Conservation (phyloP, 805 yeast species). For the Pichia heedii region DNA sequence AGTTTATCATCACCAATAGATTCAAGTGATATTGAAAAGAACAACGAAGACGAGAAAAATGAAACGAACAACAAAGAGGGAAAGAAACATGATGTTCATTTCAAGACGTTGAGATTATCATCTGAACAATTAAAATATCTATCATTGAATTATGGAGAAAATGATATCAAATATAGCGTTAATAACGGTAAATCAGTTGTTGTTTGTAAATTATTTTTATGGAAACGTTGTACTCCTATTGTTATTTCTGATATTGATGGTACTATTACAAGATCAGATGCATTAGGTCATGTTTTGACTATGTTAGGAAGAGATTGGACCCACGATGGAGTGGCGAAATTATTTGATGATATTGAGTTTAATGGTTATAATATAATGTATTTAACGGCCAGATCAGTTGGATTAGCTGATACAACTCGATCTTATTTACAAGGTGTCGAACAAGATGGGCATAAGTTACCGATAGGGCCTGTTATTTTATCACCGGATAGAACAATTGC, state of each 20-base stretch:
- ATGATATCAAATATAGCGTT: constrained; percentile 69
- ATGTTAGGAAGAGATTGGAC: constrained; percentile 98
- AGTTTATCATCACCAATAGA: neutral
- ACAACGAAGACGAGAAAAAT: constrained; percentile 11
- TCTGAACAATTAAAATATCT: constrained; percentile 78
- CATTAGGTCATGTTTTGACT: constrained; percentile 89
- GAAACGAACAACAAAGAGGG: constrained; percentile 8
- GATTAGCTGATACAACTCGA: constrained; percentile 88
- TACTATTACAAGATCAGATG: constrained; percentile 95
- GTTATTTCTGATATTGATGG: constrained; percentile 98
- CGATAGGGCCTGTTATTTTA: constrained; percentile 86
- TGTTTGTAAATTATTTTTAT: constrained; percentile 62
- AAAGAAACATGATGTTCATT: constrained; percentile 35
- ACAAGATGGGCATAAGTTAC: constrained; percentile 68
- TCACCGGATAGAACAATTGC: constrained; percentile 97
- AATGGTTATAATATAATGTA: constrained; percentile 94
- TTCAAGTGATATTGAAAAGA: neutral
- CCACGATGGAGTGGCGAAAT: constrained; percentile 86
- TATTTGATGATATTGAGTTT: constrained; percentile 74
- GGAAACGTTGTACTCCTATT: constrained; percentile 80
- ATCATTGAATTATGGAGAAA: constrained; percentile 68
- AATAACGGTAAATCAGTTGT: constrained; percentile 76
- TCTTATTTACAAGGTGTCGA: constrained; percentile 68
- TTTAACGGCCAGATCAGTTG: constrained; percentile 90
- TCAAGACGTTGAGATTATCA: constrained; percentile 82